Base-by-base conservation (phyloP, 768 basidiomycete genomes). In the Trichaptum fuscoviolaceum region DNA sequence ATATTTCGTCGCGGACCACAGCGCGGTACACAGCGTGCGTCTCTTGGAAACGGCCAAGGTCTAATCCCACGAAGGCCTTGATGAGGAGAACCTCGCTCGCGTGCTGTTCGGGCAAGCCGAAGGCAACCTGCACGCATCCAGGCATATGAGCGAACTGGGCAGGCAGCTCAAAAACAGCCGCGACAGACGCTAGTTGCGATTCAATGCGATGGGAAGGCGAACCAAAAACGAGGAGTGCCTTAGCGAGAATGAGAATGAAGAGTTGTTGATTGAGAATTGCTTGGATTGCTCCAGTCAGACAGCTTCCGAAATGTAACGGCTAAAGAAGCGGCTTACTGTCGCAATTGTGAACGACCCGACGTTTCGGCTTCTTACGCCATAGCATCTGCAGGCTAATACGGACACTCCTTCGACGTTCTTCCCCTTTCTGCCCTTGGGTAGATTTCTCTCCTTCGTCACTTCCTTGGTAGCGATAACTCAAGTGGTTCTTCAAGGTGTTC, bases 181-280 rank as follows among this genome's bases (percentile, higher is more conserved):
- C 90, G 2, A 93, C 94, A 5, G 91, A 86, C 66, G 83, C 82
- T 57, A 98, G 84, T 74, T 96, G 95, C 0, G 92, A 88, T 77
- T 96, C 94, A 69, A 96, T 90, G n/a, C 96, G 85, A 75, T 97
- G 96, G 24, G 93, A 94, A 1, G 95, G 95, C n/a, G 95, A 92
- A 23, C 95, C 95, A 74, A 92, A 96, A n/a, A 88, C 83, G 74
- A 98, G 85, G 66, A 98, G 83, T 12, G 92, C 92, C 74, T 93
- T 91, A 1, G 93, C 92, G 25, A 97, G 84, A 73, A 89, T 89
- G 70, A 96, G 79, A 62, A 97, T 82, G 78, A 97, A 97, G 64
- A 89, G 86, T 70, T 0, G 82, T 20, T 61, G 25, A 23, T 25
- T 25, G 15, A 25, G 77, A 75, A 34, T 81, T 74, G 62, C 70